phyloP scores from a whole-genome alignment of 441 rosid genomes.

The Viola pubescens region DNA sequence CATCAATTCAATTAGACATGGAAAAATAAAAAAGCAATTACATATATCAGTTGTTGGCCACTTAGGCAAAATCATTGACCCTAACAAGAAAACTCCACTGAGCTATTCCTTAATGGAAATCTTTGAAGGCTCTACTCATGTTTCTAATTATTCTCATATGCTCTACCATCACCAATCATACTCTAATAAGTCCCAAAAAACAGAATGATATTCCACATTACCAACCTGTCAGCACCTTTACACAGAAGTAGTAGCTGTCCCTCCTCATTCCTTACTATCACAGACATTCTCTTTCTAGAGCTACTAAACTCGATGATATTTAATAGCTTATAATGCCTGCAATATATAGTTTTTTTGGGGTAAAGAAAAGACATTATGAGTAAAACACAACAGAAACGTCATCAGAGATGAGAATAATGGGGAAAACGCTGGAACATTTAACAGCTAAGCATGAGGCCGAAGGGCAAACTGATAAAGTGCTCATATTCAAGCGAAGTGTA shows the following conservation, averaged over 20 bases:
- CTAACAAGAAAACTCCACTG: too few species aligned
- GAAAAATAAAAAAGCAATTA: too few species aligned
- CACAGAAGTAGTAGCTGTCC: conserved; percentile 59
- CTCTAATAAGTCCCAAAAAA: too few species aligned
- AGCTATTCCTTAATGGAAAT: too few species aligned
- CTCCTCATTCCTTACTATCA: conserved; percentile 51
- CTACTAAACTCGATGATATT: conserved; percentile 70
- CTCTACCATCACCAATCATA: background rate
- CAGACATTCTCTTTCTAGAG: conserved; percentile 82
- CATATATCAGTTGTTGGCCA: too few species aligned
- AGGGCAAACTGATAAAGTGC: too few species aligned
- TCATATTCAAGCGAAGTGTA: background rate
- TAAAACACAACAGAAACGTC: background rate
- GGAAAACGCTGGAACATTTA: too few species aligned
- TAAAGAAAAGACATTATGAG: too few species aligned
- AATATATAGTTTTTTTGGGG: background rate
- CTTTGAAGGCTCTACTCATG: too few species aligned
- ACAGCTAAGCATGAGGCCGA: too few species aligned
- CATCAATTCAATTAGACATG: too few species aligned
- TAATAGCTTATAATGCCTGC: conserved; percentile 52
- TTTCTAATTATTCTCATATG: background rate
- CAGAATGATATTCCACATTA: conserved; percentile 1
- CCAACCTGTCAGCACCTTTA: conserved; percentile 80
- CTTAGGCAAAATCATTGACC: too few species aligned
- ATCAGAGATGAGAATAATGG: conserved; percentile 2